A percentile compares a stretch with the other conserved stretches of the same genome.
Evolutionary conservation across 169 alveolate species (phyloP).

Genomic region (Theileria parva): DNA sequence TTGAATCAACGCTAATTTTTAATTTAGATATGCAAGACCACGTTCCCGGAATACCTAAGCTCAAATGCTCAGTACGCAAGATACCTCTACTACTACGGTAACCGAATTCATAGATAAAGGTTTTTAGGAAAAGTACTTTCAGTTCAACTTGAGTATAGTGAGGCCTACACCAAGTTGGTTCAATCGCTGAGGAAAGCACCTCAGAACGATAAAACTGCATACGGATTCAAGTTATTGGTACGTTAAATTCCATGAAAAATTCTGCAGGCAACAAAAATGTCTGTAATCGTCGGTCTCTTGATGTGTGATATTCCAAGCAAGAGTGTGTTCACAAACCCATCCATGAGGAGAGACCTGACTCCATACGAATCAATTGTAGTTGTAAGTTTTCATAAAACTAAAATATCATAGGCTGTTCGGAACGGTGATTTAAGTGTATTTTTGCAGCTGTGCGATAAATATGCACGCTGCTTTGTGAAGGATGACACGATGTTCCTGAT

Average conservation of each 20-base stretch:
- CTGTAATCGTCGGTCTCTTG: slow-evolving; percentile 89
- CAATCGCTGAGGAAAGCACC: slow-evolving; percentile 93
- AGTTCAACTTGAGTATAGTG: slow-evolving; percentile 91
- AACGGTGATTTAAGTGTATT: slow-evolving; percentile 90
- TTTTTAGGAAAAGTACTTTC: slow-evolving; percentile 85
- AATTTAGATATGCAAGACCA: slow-evolving; percentile 52
- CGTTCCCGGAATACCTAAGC: slow-evolving; percentile 87
- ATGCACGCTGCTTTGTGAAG: slow-evolving; percentile 73
- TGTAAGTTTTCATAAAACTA: slow-evolving; percentile 21
- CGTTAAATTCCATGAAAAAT: slow-evolving; percentile 12
- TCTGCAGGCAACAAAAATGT: slow-evolving; percentile 84
- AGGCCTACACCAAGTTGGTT: slow-evolving; percentile 85
- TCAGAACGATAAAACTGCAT: slow-evolving; percentile 83
- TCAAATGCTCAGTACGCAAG: slow-evolving; percentile 93
- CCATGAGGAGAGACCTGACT: slow-evolving; percentile 79
- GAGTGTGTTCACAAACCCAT: slow-evolving; percentile 84
- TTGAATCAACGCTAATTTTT: background rate
- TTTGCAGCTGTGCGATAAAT: slow-evolving; percentile 76
- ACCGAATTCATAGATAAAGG: background rate
- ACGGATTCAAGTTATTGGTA: slow-evolving; percentile 85
- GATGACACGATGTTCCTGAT: slow-evolving; percentile 89
- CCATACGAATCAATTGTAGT: slow-evolving; percentile 89
- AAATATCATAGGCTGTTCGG: slow-evolving; percentile 81
- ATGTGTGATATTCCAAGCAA: slow-evolving; percentile 97
- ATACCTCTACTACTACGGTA: slow-evolving; percentile 90